These are phyloP conservation scores for Leccinum barrowsii DNA, from an alignment of 768 basidiomycete genomes.

Conservation along the genomic window DNA sequence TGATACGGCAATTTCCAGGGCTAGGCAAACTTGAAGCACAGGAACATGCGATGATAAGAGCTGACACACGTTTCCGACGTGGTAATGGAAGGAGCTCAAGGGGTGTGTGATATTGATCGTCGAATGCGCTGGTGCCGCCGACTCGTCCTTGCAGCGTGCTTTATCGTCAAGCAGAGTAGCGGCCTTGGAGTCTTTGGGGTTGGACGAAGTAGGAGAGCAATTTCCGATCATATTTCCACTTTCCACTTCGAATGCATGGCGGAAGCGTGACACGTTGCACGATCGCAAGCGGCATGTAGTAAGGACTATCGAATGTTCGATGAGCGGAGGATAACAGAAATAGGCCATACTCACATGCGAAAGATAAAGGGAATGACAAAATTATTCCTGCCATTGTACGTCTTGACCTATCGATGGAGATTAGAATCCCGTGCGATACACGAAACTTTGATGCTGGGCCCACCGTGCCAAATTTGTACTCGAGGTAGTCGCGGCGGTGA, in stretches of 20 bases:
- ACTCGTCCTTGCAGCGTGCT: constrained; percentile 28
- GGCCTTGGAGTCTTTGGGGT: constrained; percentile 32
- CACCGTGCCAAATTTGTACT: constrained; percentile 75
- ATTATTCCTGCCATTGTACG: constrained; percentile 51
- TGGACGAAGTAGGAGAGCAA: constrained; percentile 39
- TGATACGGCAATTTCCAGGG: constrained; percentile 70
- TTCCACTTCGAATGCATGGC: constrained; percentile 60
- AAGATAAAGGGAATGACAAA: constrained; percentile 66
- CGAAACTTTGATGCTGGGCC: constrained; percentile 14
- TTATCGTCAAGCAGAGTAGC: constrained; percentile 42
- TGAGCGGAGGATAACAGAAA: not conserved
- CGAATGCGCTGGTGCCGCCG: constrained; percentile 18
- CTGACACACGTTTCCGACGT: constrained; percentile 42
- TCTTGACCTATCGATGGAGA: constrained; percentile 44
- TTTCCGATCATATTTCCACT: constrained; percentile 57
- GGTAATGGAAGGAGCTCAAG: constrained; percentile 63
- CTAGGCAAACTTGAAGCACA: constrained; percentile 24
- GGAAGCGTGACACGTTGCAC: constrained; percentile 52
- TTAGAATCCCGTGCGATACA: not conserved
- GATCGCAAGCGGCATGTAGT: constrained; percentile 70
- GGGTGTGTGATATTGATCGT: constrained; percentile 51
- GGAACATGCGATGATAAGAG: not conserved
- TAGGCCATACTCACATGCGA: constrained; percentile 45
- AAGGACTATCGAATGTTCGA: constrained; percentile 39
- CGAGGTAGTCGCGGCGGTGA: constrained; percentile 65